Percentiles rank a stretch among this genome's conserved stretches.
Evolutionary conservation across 106 monocot species (phyloP).

Genomic region (Narthecium ossifragum): DNA sequence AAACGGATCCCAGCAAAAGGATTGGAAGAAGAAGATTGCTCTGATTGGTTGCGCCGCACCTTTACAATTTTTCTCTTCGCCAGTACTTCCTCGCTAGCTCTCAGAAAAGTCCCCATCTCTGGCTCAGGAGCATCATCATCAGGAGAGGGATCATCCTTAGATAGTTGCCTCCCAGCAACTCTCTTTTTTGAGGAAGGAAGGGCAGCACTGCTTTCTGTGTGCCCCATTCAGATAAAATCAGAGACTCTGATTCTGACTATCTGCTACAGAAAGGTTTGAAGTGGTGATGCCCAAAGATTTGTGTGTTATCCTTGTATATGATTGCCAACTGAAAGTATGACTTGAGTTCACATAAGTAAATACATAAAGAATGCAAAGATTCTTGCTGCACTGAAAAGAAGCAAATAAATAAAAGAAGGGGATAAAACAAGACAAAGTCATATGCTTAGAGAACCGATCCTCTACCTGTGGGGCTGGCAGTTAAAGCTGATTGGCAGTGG

Average conservation of each 20-base stretch:
- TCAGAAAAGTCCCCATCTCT: constrained; percentile 81
- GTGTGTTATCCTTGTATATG: too few relatives aligned
- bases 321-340: too few relatives aligned
- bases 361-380: too few relatives aligned
- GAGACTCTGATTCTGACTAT: too few relatives aligned
- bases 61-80: constrained; percentile 86
- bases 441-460: too few relatives aligned
- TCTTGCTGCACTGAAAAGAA: too few relatives aligned
- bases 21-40: constrained; percentile 42
- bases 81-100: constrained; percentile 84
- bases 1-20: constrained; percentile 67
- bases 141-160: constrained; percentile 52
- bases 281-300: neutral
- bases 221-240: constrained; percentile 37
- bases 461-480: too few relatives aligned
- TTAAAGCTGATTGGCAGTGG: too few relatives aligned
- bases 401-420: too few relatives aligned
- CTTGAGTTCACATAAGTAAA: too few relatives aligned
- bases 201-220: constrained; percentile 44
- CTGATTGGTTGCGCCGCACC: constrained; percentile 49
- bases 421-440: too few relatives aligned
- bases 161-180: constrained; percentile 59
- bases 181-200: constrained; percentile 62
- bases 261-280: neutral
- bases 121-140: constrained; percentile 65